Conservation (phyloP, 1,139 yeast species). For the Taphrina wiesneri region DNA sequence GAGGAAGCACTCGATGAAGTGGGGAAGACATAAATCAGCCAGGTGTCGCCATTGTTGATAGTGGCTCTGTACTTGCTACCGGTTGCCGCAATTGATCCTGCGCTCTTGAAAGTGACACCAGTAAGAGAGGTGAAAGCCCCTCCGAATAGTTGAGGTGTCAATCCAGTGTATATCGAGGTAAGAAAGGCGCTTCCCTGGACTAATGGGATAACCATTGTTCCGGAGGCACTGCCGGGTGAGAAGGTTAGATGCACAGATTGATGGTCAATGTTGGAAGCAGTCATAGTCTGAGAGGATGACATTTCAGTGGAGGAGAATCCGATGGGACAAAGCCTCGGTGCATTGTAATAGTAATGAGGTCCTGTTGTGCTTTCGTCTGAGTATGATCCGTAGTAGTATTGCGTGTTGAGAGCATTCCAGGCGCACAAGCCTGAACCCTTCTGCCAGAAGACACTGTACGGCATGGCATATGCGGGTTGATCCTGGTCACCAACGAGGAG, state of each 20-base stretch:
- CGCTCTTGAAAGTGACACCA: constrained; percentile 44
- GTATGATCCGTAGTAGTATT: constrained; percentile 47
- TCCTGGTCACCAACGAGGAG: constrained; percentile 58
- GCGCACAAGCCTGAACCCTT: constrained; percentile 60
- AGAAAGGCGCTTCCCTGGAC: constrained; percentile 81
- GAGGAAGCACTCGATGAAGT: constrained; percentile 42
- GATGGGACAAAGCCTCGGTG: constrained; percentile 55
- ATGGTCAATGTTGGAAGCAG: constrained; percentile 52
- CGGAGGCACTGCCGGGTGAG: constrained; percentile 45
- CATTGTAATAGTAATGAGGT: constrained; percentile 56
- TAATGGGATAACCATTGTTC: constrained; percentile 47
- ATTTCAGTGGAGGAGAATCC: constrained; percentile 60
- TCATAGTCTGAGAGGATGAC: constrained; percentile 48
- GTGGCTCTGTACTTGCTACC: constrained; percentile 53
- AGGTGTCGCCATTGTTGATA: constrained; percentile 50
- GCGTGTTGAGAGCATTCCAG: constrained; percentile 55
- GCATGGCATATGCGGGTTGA: constrained; percentile 56
- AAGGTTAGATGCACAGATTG: constrained; percentile 60
- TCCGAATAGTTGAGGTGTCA: constrained; percentile 58
- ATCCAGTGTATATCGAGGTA: constrained; percentile 60
- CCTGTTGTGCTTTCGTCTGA: constrained; percentile 1
- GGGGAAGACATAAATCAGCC: constrained; percentile 58
- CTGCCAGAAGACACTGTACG: constrained; percentile 62
- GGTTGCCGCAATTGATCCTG: constrained; percentile 47
- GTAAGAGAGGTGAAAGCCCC: constrained; percentile 56